phyloP scores from a whole-genome alignment of 441 rosid species.

The Mallotus repandus region DNA sequence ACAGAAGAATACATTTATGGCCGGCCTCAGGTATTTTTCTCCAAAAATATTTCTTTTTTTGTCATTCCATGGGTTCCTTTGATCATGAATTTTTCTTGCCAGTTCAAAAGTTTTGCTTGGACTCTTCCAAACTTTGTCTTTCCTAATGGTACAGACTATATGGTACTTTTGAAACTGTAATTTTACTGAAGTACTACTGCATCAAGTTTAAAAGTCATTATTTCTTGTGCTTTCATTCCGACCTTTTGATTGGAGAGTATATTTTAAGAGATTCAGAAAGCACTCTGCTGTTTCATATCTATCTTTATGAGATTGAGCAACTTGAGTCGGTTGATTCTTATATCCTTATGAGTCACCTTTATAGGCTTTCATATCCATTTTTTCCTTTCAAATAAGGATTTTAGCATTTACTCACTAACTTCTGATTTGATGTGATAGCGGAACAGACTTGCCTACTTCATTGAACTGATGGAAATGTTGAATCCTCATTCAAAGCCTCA shows the following conservation, averaged over 20 bases:
- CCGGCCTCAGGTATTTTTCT: slow-evolving; percentile 60
- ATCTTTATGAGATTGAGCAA: background rate
- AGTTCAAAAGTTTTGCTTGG: background rate
- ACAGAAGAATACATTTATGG: slow-evolving; percentile 86
- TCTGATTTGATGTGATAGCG: slow-evolving; percentile 48
- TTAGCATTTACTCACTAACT: slow-evolving; percentile 23
- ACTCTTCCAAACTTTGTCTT: background rate
- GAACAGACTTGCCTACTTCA: slow-evolving; percentile 72
- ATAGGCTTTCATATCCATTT: background rate
- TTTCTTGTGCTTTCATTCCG: background rate
- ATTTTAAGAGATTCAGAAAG: background rate
- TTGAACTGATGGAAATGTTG: slow-evolving; percentile 91
- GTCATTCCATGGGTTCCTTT: background rate
- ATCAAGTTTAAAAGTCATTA: background rate
- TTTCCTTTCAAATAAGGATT: background rate
- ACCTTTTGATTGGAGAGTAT: background rate
- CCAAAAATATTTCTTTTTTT: background rate
- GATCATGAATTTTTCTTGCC: background rate
- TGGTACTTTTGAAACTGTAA: no score
- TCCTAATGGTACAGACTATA: background rate
- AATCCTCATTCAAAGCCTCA: slow-evolving; percentile 79
- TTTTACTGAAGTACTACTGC: background rate
- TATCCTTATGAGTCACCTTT: background rate
- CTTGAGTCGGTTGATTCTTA: background rate
- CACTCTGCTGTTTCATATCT: background rate